phyloP scores from a whole-genome alignment of 2,329 filamentous ascomycete species.

The Fusarium penzigii region DNA sequence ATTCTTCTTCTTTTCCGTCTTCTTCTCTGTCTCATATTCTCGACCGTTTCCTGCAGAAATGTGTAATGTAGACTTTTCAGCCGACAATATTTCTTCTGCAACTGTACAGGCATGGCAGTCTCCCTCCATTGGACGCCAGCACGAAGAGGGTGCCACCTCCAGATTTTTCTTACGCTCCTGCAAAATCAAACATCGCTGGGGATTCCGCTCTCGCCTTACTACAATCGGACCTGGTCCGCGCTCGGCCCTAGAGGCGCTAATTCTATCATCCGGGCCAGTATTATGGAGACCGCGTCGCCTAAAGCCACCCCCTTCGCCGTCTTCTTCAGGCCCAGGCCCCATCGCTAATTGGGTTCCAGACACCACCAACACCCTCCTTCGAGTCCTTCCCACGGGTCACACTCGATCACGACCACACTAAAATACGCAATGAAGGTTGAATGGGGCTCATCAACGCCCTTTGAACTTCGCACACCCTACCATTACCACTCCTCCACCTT shows the following conservation, averaged over 20 bases:
- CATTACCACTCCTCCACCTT: slow-evolving; percentile 17
- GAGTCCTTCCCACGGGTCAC: slow-evolving; percentile 12
- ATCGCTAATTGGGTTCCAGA: slow-evolving; percentile 7
- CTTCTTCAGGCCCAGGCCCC: slow-evolving; percentile 1
- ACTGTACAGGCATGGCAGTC: background rate
- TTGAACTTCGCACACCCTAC: too few relatives aligned
- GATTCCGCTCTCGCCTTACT: slow-evolving; percentile 8
- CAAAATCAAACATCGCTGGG: background rate
- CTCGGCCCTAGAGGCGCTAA: slow-evolving; percentile 12
- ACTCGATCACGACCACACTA: background rate
- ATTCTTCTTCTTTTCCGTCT: background rate
- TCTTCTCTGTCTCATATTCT: background rate
- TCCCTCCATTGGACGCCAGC: slow-evolving; percentile 9
- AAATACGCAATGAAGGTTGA: background rate
- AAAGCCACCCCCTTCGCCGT: slow-evolving; percentile 19
- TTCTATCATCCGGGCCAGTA: slow-evolving; percentile 22
- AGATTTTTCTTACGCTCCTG: slow-evolving; percentile 13
- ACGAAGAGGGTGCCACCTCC: slow-evolving; percentile 23
- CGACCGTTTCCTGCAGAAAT: background rate
- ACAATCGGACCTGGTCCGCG: slow-evolving; percentile 16
- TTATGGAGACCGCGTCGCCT: slow-evolving; percentile 7
- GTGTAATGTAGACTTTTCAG: background rate
- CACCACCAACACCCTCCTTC: slow-evolving; percentile 20
- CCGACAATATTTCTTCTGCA: background rate
- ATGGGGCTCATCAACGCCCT: slow-evolving; percentile 11